Percentiles rank a stretch among this genome's conserved stretches.
Conservation (phyloP, 208 protist genomes). For the Entamoeba nuttalli region DNA sequence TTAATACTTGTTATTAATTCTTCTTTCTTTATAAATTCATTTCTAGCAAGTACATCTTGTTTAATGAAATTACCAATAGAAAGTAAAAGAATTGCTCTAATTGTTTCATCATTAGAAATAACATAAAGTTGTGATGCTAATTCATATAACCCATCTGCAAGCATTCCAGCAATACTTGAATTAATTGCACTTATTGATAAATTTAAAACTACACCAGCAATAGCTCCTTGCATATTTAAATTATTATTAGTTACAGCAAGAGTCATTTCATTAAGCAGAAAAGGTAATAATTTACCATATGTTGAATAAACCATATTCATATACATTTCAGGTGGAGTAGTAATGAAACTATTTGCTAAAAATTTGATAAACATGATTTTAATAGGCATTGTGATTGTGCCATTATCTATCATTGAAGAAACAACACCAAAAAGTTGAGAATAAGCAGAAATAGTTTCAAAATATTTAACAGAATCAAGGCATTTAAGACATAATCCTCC, state of each 20-base stretch:
- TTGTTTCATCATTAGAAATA: background rate
- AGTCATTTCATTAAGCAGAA: background rate
- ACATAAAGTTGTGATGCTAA: background rate
- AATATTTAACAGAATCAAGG: background rate
- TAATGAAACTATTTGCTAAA: background rate
- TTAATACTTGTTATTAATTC: background rate
- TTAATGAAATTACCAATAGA: background rate
- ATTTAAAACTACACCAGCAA: background rate
- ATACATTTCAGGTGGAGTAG: background rate
- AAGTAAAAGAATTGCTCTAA: background rate
- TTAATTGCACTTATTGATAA: background rate
- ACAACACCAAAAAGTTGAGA: background rate
- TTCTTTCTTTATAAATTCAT: background rate
- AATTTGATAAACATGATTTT: background rate
- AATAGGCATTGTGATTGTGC: background rate
- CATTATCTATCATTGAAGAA: background rate
- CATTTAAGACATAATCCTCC: background rate
- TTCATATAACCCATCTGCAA: background rate
- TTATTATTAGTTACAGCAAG: background rate
- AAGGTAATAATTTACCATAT: background rate
- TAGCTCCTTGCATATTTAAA: background rate
- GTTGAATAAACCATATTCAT: background rate
- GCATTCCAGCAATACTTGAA: background rate
- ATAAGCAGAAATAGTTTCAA: background rate
- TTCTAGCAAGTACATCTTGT: background rate